Evolutionary conservation across 768 basidiomycete genomes (phyloP), one percentile per base, ranked within the genome.

Genomic region (Lentinula guzmanii): DNA sequence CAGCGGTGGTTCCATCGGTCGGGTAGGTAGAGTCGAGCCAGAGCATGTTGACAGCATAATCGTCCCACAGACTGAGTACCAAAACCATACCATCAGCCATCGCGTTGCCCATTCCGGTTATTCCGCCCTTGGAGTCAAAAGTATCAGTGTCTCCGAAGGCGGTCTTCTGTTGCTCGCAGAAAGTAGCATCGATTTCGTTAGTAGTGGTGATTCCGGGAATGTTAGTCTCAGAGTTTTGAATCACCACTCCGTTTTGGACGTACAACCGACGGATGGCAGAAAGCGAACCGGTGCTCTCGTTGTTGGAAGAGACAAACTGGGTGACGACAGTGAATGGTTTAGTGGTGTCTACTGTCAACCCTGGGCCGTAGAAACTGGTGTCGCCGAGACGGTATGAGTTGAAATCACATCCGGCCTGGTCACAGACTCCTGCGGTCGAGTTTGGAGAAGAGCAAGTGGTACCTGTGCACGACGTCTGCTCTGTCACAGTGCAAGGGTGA

Each of bases 11-110:
- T 10, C 63, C 64, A 60, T 65, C 67, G 43, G 65, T 65, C 56
- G 78, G 83, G 75, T 79, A 82, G 75, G 71, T 73, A 67, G 72
- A 71, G 75, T 84, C 82, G 70, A 84, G 80, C 77, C 83, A 85
- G 65, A 82, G 76, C 83, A 85, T 84, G 71, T 77, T 72, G 61
- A 71, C 82, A 35, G 72, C 73, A 67, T 84, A 75, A 72, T 84
- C 82, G 68, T 83, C 82, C 83, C 83, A 82, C 63, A 76, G 57
- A 57, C 65, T 68, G 60, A 76, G 68, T 37, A 75, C 76, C 64
- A 75, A 69, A 9, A 75, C 65, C 64, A 75, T 70, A 34, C 76
- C 76, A 34, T 63, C 56, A 51, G 54, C 58, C 65, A 77, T 64
- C 5, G 76, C 64, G 55, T 35, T n/a, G 1, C 51, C 45, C 62